Conservation (phyloP, 2,329 filamentous ascomycete species). For the Penicillium palitans region DNA sequence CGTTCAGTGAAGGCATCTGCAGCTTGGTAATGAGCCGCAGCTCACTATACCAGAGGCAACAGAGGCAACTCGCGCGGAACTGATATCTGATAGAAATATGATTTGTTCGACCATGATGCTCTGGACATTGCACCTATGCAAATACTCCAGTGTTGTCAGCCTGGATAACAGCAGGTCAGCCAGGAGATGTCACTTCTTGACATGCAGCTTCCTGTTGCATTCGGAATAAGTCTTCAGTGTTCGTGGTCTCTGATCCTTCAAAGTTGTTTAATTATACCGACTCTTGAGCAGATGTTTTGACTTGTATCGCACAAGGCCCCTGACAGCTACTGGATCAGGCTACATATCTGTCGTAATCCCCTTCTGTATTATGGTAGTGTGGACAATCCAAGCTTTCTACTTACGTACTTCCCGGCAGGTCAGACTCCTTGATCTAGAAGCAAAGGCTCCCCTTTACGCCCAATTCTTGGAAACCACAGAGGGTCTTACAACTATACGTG, state of each 20-base stretch:
- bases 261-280: not conserved
- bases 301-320: conserved; percentile 1
- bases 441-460: conserved; percentile 41
- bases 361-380: conserved; percentile 39
- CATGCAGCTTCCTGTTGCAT: conserved; percentile 40
- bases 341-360: conserved; percentile 46
- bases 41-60: not conserved
- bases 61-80: no score
- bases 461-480: conserved; percentile 53
- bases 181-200: conserved; percentile 51
- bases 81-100: no score
- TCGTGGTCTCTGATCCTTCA: not conserved
- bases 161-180: no score
- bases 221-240: conserved; percentile 31
- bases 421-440: conserved; percentile 38
- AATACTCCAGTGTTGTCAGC: no score
- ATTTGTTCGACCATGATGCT: no score
- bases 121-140: no score
- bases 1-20: not conserved
- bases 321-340: conserved; percentile 42
- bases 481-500: conserved; percentile 53
- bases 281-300: not conserved
- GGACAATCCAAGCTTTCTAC: conserved; percentile 48
- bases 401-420: conserved; percentile 50
- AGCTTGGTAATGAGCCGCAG: not conserved